These are phyloP conservation scores for Erodium texanum DNA, from an alignment of 441 rosid species.

Conservation along the genomic window DNA sequence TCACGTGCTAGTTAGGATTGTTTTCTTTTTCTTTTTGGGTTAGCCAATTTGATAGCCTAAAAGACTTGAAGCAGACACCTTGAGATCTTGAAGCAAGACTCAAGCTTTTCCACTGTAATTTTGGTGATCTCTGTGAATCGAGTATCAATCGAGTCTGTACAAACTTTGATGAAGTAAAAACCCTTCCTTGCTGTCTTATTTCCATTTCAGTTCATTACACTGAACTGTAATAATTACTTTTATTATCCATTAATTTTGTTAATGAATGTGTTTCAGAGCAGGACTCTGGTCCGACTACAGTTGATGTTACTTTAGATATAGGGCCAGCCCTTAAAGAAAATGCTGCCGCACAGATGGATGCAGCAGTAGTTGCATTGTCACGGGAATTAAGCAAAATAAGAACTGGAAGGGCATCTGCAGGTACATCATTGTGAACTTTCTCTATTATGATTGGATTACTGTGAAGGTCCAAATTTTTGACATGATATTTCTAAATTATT, in stretches of 20 bases:
- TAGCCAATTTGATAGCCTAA: too few species aligned
- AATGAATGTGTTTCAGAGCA: slow-evolving; percentile 36
- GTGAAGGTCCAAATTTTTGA: neutral
- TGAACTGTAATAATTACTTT: neutral
- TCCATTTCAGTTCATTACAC: too few species aligned
- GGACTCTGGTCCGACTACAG: slow-evolving; percentile 42
- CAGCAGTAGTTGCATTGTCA: slow-evolving; percentile 64
- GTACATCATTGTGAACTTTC: slow-evolving; percentile 17
- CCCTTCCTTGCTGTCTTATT: too few species aligned
- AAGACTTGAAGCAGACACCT: too few species aligned
- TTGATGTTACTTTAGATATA: slow-evolving; percentile 43
- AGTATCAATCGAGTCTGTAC: too few species aligned
- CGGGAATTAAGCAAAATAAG: slow-evolving; percentile 69
- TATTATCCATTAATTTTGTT: neutral
- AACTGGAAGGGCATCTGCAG: slow-evolving; percentile 84
- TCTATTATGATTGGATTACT: neutral
- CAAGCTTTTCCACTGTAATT: too few species aligned
- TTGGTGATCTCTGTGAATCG: too few species aligned
- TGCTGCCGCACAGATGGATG: slow-evolving; percentile 77
- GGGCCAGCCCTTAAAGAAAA: slow-evolving; percentile 58
- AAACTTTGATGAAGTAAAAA: too few species aligned
- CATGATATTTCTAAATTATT: slow-evolving; percentile 10
- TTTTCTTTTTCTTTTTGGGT: too few species aligned
- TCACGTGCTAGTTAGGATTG: too few species aligned
- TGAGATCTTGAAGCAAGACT: too few species aligned